Conservation (phyloP, 2,329 filamentous ascomycete genomes). For the Calonectria fujianensis region DNA sequence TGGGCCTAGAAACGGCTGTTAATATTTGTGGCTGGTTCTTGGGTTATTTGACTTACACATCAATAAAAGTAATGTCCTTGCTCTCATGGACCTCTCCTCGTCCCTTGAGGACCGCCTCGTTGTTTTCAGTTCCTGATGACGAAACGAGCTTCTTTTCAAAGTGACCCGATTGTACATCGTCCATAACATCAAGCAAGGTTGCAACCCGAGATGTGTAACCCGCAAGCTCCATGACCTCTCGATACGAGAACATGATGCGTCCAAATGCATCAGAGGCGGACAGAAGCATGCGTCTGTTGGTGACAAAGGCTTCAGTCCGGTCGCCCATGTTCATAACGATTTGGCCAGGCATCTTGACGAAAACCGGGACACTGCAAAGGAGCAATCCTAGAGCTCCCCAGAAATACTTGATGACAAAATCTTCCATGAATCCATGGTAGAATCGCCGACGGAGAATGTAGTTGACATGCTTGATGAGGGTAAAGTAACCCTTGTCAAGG, state of each 20-base stretch:
- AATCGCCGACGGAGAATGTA: conserved; percentile 92
- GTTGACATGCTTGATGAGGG: conserved; percentile 98
- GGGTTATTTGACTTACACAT: conserved; percentile 75
- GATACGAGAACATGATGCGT: conserved; percentile 97
- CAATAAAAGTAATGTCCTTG: conserved; percentile 86
- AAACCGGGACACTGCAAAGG: conserved; percentile 95
- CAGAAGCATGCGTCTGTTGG: conserved; percentile 92
- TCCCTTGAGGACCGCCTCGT: conserved; percentile 87
- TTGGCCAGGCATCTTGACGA: conserved; percentile 91
- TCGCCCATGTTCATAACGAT: conserved; percentile 80
- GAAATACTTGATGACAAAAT: conserved; percentile 99
- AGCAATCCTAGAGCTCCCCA: conserved; percentile 95
- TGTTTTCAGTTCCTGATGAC: conserved; percentile 86
- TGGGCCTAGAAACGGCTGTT: conserved; percentile 72
- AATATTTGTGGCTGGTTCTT: neutral
- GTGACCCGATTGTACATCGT: conserved; percentile 90
- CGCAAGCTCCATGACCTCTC: conserved; percentile 96
- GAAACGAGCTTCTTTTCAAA: conserved; percentile 98
- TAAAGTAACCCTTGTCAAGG: conserved; percentile 98
- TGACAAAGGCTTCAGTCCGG: conserved; percentile 87
- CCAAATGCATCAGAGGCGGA: conserved; percentile 97
- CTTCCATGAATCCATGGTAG: conserved; percentile 99
- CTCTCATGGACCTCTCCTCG: conserved; percentile 90
- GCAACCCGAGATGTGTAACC: conserved; percentile 96
- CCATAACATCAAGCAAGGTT: conserved; percentile 92